Evolutionary conservation across 345 rosid genomes (phyloP).

Genomic region (Citrus australasica): DNA sequence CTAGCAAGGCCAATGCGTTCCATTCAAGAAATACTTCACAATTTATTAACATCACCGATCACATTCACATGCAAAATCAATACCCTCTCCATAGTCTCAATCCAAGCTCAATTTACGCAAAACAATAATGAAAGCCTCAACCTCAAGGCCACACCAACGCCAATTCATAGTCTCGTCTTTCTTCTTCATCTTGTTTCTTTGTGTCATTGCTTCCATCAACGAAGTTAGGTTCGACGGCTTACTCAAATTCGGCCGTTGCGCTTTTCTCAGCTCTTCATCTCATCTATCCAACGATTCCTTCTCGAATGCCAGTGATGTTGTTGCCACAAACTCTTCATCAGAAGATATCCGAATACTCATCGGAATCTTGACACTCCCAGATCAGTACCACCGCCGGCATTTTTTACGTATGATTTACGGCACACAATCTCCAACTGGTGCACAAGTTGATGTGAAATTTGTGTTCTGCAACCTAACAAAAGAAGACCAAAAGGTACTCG

Average conservation of each 20-base stretch:
- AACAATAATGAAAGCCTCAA: conserved; percentile 26
- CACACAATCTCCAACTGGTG: conserved; percentile 40
- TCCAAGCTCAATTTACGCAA: background rate
- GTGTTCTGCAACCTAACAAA: conserved; percentile 88
- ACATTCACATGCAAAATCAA: background rate
- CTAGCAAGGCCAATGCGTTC: background rate
- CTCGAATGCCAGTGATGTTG: background rate
- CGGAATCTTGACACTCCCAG: conserved; percentile 78
- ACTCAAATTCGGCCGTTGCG: conserved; percentile 44
- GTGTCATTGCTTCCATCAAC: conserved; percentile 55
- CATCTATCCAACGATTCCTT: conserved; percentile 14
- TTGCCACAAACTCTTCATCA: conserved; percentile 21
- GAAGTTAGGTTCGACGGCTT: conserved; percentile 49
- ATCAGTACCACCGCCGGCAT: conserved; percentile 70
- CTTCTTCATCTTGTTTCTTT: conserved; percentile 58
- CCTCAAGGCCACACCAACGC: conserved; percentile 20
- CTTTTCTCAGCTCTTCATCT: conserved; percentile 22
- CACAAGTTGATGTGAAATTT: conserved; percentile 71
- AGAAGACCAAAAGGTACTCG: conserved; percentile 76
- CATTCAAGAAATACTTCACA: conserved; percentile 3
- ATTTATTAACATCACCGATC: conserved; percentile 1
- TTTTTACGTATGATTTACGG: conserved; percentile 72
- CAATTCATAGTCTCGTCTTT: conserved; percentile 50
- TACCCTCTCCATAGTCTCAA: background rate
- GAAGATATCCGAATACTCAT: conserved; percentile 63